Conservation (phyloP, 2,329 filamentous ascomycete species). For the Trichoderma polysporum region DNA sequence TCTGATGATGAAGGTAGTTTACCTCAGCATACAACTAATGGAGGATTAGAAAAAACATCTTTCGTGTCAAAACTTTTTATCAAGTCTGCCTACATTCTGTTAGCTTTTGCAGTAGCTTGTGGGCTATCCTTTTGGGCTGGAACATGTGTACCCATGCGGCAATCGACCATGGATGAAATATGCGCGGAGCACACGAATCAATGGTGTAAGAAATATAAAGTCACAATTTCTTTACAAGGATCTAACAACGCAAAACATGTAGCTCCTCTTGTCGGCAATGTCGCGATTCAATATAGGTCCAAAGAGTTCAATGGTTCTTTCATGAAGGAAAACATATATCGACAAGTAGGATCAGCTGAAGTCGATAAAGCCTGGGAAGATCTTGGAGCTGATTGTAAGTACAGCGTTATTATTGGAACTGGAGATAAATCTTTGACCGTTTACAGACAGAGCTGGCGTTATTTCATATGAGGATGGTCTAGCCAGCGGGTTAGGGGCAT, state of each 20-base stretch:
- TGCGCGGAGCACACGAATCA: conserved; percentile 37
- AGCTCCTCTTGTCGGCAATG: conserved; percentile 38
- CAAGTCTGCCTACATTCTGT: not conserved
- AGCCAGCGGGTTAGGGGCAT: conserved; percentile 49
- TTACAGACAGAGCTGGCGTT: conserved; percentile 45
- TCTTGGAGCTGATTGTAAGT: conserved; percentile 46
- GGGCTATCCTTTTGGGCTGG: conserved; percentile 20
- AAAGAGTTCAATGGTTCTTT: conserved; percentile 57
- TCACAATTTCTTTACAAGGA: not conserved
- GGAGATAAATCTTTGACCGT: conserved; percentile 3
- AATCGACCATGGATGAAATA: conserved; percentile 10
- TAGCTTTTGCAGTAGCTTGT: conserved; percentile 1
- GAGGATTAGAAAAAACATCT: not conserved
- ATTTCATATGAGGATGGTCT: conserved; percentile 51
- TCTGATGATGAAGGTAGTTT: conserved; percentile 20
- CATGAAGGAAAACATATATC: conserved; percentile 53
- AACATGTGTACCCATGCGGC: not conserved
- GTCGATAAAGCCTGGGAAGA: conserved; percentile 58
- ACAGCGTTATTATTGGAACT: not conserved
- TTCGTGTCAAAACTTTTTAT: not conserved
- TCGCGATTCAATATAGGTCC: conserved; percentile 33
- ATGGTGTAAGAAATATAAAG: conserved; percentile 35
- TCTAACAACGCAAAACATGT: not conserved
- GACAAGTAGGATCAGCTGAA: conserved; percentile 48
- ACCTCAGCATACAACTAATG: not conserved